Evolutionary conservation across 2,329 filamentous ascomycete genomes (phyloP), one percentile per base, ranked within the genome.

Genomic region (Fusarium mangiferae): DNA sequence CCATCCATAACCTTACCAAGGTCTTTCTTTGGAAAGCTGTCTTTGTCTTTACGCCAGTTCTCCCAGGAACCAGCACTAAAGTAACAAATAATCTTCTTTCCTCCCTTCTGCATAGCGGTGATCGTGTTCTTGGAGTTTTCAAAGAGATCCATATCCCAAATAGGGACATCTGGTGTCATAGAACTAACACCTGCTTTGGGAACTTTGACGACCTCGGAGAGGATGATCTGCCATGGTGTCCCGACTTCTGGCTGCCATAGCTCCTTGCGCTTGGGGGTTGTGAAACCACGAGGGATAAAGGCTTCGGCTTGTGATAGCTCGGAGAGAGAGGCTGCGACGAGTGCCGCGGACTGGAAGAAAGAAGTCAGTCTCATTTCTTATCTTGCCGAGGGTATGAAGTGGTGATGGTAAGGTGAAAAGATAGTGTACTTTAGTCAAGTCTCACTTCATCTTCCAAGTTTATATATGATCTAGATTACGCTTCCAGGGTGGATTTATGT

Each of bases 11-110:
- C 80, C 4, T 85, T 85, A 17, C 91, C 92, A n/a, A 90, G 79
- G 70, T 93, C 91, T 0, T 81, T 79, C 1, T 83, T 68, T 3
- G 82, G 76, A 75, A 93, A 93, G 2, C 87, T 74, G n/a, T 75
- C 75, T 17, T 85, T 83, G 75, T 94, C 92, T 1, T 85, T 80
- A 3, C 92, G 86, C 83, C 87, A 89, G 41, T 89, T 79, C 80
- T 94, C 92, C 74, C 87, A 93, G 1, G 88, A 91, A 0, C 92
- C 92, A 0, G 90, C 91, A 45, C 89, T 92, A 82, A 94, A 94
- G 81, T 94, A 94, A 83, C 92, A 94, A 60, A 94, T 90, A 46
- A 93, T 88, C 62, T 88, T 90, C 74, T 89, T 88, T 8, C 86
- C 87, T 5, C 83, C 80, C 48, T 87, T 88, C 62, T 87, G 83